phyloP scores from a whole-genome alignment of 257 asterid species.

The Anisodus tanguticus region DNA sequence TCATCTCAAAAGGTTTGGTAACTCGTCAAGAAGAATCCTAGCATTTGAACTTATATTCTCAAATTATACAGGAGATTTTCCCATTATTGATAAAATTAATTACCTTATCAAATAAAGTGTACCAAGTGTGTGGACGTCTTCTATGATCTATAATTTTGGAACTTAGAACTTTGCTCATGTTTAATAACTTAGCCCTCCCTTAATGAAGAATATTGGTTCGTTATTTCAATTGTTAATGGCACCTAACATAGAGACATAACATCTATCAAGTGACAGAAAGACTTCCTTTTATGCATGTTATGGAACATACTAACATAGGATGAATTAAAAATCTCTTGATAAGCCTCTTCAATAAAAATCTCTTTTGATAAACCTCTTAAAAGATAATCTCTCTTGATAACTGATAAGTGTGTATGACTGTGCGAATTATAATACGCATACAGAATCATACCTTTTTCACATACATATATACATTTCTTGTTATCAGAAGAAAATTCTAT shows the following conservation, averaged over 20 bases:
- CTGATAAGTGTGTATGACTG: not conserved
- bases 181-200: not conserved
- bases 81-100: not conserved
- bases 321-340: not conserved
- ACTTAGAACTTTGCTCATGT: not conserved
- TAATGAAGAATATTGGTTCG: not conserved
- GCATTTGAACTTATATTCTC: slow-evolving; percentile 22
- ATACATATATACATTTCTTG: not conserved
- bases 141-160: slow-evolving; percentile 2
- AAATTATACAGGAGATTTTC: not conserved
- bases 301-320: not conserved
- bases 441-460: not conserved
- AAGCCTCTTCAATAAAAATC: not conserved
- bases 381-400: not conserved
- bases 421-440: not conserved
- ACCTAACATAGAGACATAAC: slow-evolving; percentile 11
- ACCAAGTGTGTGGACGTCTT: not conserved
- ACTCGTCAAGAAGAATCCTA: not conserved
- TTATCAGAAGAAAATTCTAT: not conserved
- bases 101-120: not conserved
- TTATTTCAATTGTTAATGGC: not conserved
- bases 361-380: not conserved
- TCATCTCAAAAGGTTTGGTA: slow-evolving; percentile 14
- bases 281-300: slow-evolving; percentile 25
- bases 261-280: slow-evolving; percentile 17